A percentile compares a stretch with the other conserved stretches of the same genome.
These are phyloP conservation scores for Diospyros lotus DNA, from an alignment of 148 eudicot species.

Conservation along the genomic window DNA sequence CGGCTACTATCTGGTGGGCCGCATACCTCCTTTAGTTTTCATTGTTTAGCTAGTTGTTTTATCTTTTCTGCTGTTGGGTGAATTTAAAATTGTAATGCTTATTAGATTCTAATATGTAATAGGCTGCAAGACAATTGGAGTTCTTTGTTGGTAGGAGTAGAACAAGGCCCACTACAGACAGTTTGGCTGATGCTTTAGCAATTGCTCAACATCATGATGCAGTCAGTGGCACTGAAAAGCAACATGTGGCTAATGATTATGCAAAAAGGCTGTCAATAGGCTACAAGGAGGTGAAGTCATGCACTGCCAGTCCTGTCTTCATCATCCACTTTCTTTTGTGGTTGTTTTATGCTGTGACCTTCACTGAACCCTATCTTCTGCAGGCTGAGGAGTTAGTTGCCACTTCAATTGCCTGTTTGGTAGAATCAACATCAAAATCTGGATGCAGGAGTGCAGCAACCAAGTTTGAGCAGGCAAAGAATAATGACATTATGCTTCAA, in stretches of 20 bases:
- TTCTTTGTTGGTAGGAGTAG: slow-evolving; percentile 65
- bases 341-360: slow-evolving; percentile 4
- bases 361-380: slow-evolving; percentile 13
- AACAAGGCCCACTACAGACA: slow-evolving; percentile 60
- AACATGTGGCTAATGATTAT: slow-evolving; percentile 98
- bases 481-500: slow-evolving; percentile 3
- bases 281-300: slow-evolving; percentile 55
- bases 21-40: slow-evolving; percentile 4
- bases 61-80: not conserved
- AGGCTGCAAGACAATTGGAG: slow-evolving; percentile 97
- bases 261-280: slow-evolving; percentile 87
- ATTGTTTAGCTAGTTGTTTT: not conserved
- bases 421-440: slow-evolving; percentile 43
- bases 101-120: slow-evolving; percentile 3
- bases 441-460: slow-evolving; percentile 47
- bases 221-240: slow-evolving; percentile 83
- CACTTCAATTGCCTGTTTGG: slow-evolving; percentile 67
- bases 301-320: not conserved
- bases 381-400: slow-evolving; percentile 87
- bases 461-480: slow-evolving; percentile 74
- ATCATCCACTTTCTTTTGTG: slow-evolving; percentile 1
- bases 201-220: slow-evolving; percentile 98
- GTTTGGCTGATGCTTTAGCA: slow-evolving; percentile 82
- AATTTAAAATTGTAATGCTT: slow-evolving; percentile 11
- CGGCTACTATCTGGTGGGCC: slow-evolving; percentile 82